phyloP scores from a whole-genome alignment of 73 alveolate genomes.

The Uronychia setigera region DNA sequence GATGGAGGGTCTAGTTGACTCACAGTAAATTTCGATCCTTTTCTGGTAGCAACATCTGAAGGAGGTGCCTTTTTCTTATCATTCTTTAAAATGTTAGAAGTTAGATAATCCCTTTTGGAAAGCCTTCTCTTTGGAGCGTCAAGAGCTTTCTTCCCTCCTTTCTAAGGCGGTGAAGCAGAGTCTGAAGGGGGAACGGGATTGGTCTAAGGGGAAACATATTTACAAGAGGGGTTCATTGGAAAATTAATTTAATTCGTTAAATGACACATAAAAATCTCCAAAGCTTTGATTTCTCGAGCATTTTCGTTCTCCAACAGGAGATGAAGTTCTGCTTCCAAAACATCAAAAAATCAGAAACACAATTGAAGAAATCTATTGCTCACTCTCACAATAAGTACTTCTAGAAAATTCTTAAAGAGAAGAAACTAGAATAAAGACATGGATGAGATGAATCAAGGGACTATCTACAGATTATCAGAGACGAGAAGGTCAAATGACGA shows the following conservation, averaged over 20 bases:
- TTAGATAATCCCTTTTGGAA: background rate
- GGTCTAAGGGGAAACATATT: background rate
- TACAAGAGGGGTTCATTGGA: background rate
- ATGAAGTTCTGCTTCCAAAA: slow-evolving; percentile 34
- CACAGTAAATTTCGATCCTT: background rate
- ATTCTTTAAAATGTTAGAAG: no score
- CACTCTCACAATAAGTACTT: slow-evolving; percentile 41
- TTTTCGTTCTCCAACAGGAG: slow-evolving; percentile 26
- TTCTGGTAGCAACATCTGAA: no score
- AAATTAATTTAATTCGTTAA: no score
- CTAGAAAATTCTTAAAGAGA: slow-evolving; percentile 22
- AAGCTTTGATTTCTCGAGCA: slow-evolving; percentile 19
- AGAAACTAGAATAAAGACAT: background rate
- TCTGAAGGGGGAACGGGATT: no score
- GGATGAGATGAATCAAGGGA: background rate
- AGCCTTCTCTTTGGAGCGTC: background rate
- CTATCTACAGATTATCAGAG: background rate
- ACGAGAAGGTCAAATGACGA: background rate
- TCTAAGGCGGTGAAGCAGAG: background rate
- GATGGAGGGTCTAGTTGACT: background rate
- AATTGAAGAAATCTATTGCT: slow-evolving; percentile 22
- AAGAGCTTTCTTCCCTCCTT: background rate
- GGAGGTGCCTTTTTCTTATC: no score
- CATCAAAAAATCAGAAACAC: slow-evolving; percentile 11
- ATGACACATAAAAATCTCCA: no score